Conservation (phyloP, 768 basidiomycete species). For the Tulasnella sp. region DNA sequence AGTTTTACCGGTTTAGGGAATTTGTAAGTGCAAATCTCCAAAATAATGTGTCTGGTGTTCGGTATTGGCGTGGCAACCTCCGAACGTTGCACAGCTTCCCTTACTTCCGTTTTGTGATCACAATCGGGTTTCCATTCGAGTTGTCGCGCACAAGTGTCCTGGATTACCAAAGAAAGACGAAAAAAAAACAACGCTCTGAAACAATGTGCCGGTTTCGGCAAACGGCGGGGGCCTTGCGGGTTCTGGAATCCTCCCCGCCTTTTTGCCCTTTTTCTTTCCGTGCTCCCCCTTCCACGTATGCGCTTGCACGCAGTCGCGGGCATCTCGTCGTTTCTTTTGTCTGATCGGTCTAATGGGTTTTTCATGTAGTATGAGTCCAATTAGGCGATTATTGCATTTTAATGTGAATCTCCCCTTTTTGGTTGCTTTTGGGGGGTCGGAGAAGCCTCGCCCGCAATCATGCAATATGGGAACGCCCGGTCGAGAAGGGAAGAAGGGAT, state of each 20-base stretch:
- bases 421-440: neutral
- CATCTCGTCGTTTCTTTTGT: neutral
- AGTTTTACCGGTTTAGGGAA: neutral
- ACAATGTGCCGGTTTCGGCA: neutral
- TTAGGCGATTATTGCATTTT: neutral
- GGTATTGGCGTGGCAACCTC: conserved; percentile 5
- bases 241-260: conserved; percentile 10
- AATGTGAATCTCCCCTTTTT: neutral
- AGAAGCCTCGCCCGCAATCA: neutral
- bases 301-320: neutral
- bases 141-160: neutral
- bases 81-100: neutral
- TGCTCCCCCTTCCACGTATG: neutral
- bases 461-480: neutral
- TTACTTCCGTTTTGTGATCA: neutral
- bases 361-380: neutral
- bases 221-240: neutral
- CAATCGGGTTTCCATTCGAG: neutral
- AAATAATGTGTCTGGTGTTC: neutral
- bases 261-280: neutral
- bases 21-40: neutral
- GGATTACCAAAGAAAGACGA: neutral
- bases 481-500: neutral
- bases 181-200: neutral
- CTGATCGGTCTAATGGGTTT: neutral